Evolutionary conservation across 2,329 filamentous ascomycete genomes (phyloP).

Genomic region (Clarireedia hainanense): DNA sequence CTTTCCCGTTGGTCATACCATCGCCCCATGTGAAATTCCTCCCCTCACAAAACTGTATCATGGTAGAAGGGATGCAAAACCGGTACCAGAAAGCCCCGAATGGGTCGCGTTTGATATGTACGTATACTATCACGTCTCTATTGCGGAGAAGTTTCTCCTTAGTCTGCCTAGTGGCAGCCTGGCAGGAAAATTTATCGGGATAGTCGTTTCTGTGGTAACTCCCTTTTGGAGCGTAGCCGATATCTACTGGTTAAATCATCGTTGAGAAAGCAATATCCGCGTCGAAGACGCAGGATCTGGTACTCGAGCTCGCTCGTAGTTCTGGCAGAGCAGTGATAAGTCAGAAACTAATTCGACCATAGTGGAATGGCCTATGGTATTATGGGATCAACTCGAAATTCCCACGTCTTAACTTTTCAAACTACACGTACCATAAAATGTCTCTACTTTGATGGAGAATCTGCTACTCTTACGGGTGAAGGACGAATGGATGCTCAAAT

Average conservation of each 20-base stretch:
- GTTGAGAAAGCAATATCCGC: no score
- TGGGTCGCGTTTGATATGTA: constrained; percentile 44
- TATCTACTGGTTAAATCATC: no score
- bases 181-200: not conserved
- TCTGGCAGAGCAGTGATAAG: not conserved
- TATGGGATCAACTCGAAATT: constrained; percentile 37
- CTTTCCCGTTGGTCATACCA: constrained; percentile 41
- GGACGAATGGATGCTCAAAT: constrained; percentile 43
- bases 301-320: no score
- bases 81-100: constrained; percentile 38
- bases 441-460: constrained; percentile 44
- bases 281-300: no score
- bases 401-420: constrained; percentile 41
- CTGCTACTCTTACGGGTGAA: constrained; percentile 38
- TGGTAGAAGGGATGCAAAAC: constrained; percentile 34
- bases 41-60: constrained; percentile 42
- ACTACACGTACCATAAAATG: constrained; percentile 35
- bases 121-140: constrained; percentile 10
- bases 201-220: no score
- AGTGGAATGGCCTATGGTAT: constrained; percentile 47
- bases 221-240: no score
- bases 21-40: constrained; percentile 39
- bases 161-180: no score
- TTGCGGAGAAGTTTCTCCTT: not conserved
- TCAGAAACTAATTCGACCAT: constrained; percentile 4